phyloP scores from a whole-genome alignment of 345 rosid species.

The Citrus inodora region DNA sequence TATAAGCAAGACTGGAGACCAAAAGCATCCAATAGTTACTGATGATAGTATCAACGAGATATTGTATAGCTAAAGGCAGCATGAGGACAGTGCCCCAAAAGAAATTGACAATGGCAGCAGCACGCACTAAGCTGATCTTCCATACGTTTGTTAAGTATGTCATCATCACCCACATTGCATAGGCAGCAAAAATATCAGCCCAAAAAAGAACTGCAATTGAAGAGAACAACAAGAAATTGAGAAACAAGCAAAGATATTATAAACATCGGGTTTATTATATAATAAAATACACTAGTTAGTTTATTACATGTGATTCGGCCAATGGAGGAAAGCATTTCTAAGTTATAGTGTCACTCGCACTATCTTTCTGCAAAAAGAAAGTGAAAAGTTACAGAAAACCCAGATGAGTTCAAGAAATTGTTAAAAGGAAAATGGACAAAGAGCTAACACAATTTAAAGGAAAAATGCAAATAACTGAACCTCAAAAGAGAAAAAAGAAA shows the following conservation, averaged over 20 bases:
- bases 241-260: not conserved
- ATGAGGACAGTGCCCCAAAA: conserved; percentile 3
- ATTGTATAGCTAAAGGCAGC: conserved; percentile 6
- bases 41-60: conserved; percentile 9
- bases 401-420: too few relatives aligned
- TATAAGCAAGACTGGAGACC: conserved; percentile 11
- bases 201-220: conserved; percentile 4
- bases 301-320: not conserved
- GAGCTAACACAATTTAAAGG: not conserved
- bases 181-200: conserved; percentile 10
- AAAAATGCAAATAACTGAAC: not conserved
- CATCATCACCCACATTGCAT: conserved; percentile 17
- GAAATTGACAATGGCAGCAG: conserved; percentile 20
- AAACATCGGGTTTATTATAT: not conserved
- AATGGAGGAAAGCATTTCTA: not conserved
- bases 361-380: too few relatives aligned
- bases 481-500: not conserved
- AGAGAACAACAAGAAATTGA: not conserved
- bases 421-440: not conserved
- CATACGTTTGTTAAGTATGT: conserved; percentile 23
- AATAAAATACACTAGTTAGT: not conserved
- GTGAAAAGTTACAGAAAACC: too few relatives aligned
- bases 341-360: not conserved
- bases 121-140: conserved; percentile 16
- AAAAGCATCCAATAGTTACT: conserved; percentile 18